Conservation (phyloP, 805 yeast species). For the Hanseniaspora jakobsenii region DNA sequence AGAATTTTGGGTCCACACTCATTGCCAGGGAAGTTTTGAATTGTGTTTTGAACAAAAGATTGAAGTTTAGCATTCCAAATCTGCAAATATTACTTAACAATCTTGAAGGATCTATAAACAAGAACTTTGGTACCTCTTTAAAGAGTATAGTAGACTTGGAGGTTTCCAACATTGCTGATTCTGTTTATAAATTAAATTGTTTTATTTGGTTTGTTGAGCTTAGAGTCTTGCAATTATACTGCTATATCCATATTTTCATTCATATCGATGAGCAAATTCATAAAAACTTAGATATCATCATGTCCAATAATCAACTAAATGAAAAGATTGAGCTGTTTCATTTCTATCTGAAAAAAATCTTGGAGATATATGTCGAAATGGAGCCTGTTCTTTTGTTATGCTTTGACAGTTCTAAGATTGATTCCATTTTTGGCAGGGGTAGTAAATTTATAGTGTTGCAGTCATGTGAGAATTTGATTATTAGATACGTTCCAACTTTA, state of each 20-base stretch:
- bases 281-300: constrained; percentile 15
- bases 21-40: constrained; percentile 28
- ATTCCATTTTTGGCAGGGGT: constrained; percentile 17
- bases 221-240: constrained; percentile 22
- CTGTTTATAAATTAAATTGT: constrained; percentile 22
- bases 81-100: constrained; percentile 29
- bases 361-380: constrained; percentile 18
- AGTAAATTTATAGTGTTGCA: constrained; percentile 18
- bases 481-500: constrained; percentile 17
- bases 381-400: constrained; percentile 19
- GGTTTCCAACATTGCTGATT: constrained; percentile 17
- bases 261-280: constrained; percentile 18
- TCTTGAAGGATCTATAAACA: constrained; percentile 30
- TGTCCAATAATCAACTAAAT: constrained; percentile 18
- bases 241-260: constrained; percentile 22
- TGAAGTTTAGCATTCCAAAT: constrained; percentile 30
- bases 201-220: constrained; percentile 24
- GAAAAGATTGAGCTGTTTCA: constrained; percentile 22
- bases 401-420: constrained; percentile 15
- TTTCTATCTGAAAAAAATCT: constrained; percentile 20
- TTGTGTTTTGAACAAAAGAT: constrained; percentile 33
- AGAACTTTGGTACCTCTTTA: constrained; percentile 27
- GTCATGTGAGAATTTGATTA: constrained; percentile 18
- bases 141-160: constrained; percentile 24
- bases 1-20: constrained; percentile 26